phyloP scores from a whole-genome alignment of 169 alveolate species.

The Hepatocystis sp. region DNA sequence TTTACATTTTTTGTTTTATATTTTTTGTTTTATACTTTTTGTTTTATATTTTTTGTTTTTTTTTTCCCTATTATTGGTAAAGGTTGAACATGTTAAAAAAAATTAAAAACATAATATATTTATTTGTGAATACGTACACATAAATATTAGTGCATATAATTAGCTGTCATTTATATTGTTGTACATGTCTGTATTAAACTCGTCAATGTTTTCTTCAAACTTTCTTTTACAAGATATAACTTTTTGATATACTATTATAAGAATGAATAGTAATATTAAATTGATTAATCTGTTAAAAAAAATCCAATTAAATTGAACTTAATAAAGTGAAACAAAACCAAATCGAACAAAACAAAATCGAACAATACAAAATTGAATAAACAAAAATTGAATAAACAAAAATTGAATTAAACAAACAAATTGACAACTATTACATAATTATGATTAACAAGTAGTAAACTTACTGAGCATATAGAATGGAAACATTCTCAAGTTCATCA shows the following conservation, averaged over 20 bases:
- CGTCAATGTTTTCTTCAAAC: conserved; percentile 52
- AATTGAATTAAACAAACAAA: not conserved
- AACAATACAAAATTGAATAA: too few species aligned
- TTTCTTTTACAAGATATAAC: conserved; percentile 54
- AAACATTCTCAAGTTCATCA: conserved; percentile 60
- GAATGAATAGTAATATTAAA: conserved; percentile 59
- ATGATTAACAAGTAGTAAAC: not conserved
- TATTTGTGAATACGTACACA: not conserved
- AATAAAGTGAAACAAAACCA: not conserved
- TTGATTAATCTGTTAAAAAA: conserved; percentile 32
- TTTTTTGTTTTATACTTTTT: too few species aligned
- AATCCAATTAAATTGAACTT: not conserved
- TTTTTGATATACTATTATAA: conserved; percentile 46
- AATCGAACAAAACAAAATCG: too few species aligned
- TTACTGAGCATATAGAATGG: conserved; percentile 61
- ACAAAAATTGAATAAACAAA: too few species aligned
- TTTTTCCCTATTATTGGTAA: too few species aligned
- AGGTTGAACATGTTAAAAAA: conserved; percentile 9
- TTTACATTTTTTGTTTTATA: too few species aligned
- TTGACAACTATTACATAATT: not conserved
- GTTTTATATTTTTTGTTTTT: too few species aligned
- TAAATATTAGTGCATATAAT: not conserved
- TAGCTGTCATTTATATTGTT: conserved; percentile 55
- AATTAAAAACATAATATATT: not conserved
- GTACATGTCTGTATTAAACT: conserved; percentile 45